Evolutionary conservation across 2,329 filamentous ascomycete species (phyloP), one percentile per base, ranked within the genome.

Genomic region (Clarireedia sp.): DNA sequence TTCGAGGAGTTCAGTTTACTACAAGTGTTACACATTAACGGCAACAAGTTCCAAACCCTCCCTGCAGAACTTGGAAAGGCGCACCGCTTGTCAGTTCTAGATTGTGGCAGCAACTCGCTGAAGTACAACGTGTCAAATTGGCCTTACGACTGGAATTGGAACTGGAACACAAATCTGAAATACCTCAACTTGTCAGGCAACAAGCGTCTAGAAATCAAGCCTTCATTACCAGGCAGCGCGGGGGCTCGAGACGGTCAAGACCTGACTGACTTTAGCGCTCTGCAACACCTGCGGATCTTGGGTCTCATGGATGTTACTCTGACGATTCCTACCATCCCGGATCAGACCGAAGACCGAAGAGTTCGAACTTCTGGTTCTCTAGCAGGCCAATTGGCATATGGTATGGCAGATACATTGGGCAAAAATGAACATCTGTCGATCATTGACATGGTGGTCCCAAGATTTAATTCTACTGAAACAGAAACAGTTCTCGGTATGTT

Each of bases 81-180:
- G 45, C 89, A 90, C 72, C 94, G 94, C 70, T 80, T 99, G 24
- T 86, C 90, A 5, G 87, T 96, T 49, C 78, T 99, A 50, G 94
- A 99, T 71, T 95, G 95, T 60, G 92, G 91, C 58, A 96, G 89
- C 77, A 99, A 99, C 68, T 85, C 82, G 21, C 77, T 99, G 56
- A 99, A 97, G 71, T 99, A 99, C 79, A 99, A 99, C 69, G 95
- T 99, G 48, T 94, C 90, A 29, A 99, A 99, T 67, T 96, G 95
- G 78, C 94, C 92, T 0, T 99, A 99, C 68, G 94, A 99, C 69
- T 99, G 94, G 94, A 99, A 99, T 66, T 99, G 94, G 94, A 97
- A 97, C 67, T 89, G 94, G 78, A 99, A 99, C 66, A 89, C 88
- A 48, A 95, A 96, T 65, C 75, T 99, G 62, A 87, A 91, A 60